These are phyloP conservation scores for Volvox carteri DNA, from an alignment of 163 green algal genomes.

Conservation along the genomic window DNA sequence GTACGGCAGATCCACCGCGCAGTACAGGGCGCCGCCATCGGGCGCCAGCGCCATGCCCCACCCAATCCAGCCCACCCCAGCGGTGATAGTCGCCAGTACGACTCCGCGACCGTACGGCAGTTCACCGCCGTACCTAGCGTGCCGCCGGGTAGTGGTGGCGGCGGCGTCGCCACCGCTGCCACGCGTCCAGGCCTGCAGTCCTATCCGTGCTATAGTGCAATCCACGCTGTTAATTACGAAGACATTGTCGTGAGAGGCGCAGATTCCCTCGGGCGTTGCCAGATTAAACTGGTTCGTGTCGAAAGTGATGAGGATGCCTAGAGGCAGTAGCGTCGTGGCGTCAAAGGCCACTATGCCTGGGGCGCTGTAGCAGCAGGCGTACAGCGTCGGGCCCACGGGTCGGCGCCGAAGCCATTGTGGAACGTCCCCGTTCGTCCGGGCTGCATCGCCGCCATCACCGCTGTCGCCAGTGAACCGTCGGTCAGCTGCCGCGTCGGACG, in stretches of 20 bases:
- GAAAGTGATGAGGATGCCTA: slow-evolving; percentile 21
- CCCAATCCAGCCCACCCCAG: not conserved
- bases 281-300: not conserved
- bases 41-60: slow-evolving; percentile 25
- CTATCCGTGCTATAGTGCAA: slow-evolving; percentile 15
- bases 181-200: not conserved
- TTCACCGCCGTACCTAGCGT: not conserved
- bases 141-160: not conserved
- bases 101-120: slow-evolving; percentile 13
- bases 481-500: too few relatives aligned
- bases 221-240: not conserved
- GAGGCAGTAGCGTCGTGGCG: slow-evolving; percentile 31
- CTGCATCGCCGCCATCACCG: not conserved
- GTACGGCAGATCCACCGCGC: not conserved
- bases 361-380: slow-evolving; percentile 34
- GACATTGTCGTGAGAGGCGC: not conserved
- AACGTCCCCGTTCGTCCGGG: not conserved
- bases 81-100: not conserved
- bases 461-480: too few relatives aligned
- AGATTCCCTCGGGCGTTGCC: not conserved
- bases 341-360: slow-evolving; percentile 36
- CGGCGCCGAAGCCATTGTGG: not conserved
- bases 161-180: not conserved
- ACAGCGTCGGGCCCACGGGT: slow-evolving; percentile 29
- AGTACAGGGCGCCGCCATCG: slow-evolving; percentile 10